Base-by-base conservation (phyloP, 768 basidiomycete genomes). In the Mycena polygramma region DNA sequence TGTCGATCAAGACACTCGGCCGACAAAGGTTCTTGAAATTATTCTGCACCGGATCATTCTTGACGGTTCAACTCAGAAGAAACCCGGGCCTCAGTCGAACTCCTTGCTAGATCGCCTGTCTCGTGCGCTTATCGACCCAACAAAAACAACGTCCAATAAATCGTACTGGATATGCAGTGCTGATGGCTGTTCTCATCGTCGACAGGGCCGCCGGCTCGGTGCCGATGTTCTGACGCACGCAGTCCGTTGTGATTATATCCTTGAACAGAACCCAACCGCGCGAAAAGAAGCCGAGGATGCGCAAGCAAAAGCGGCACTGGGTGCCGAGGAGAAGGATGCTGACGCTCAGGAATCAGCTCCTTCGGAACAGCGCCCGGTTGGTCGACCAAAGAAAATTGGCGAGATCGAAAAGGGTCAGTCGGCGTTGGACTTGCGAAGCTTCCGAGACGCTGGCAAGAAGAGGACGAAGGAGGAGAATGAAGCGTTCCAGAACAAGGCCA, bases 301-400 rank as follows among this genome's bases (percentile, higher is more conserved):
- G 39, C n/a, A 39, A 57, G 20, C n/a, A 37, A 24, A 39, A 57
- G 57, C 41, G 57, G 39, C 43, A 43, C 24, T 57, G 37, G 46
- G 30, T 46, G 49, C 35, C 59, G 49, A 35, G 43, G 24, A 30
- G 19, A n/a, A n/a, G n/a, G n/a, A n/a, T 26, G 30, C 26, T 49
- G 45, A 24, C 59, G 45, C 59, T 46, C 20, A 60, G 46, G 20
- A 36, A 24, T 35, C n/a, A n/a, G n/a, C n/a, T n/a, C n/a, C n/a
- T n/a, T n/a, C n/a, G n/a, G n/a, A n/a, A n/a, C n/a, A n/a, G n/a
- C n/a, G n/a, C n/a, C n/a, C n/a, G n/a, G n/a, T 35, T 45, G 20
- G 45, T 46, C 26, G 59, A 46, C 30, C 26, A 60, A 49, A 60
- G 46, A 37, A 60, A 60, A 35, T 49, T 60, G 45, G 59, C 48